Evolutionary conservation across 495 filamentous ascomycete genomes (phyloP), one percentile per base, ranked within the genome.

Genomic region (Diplogelasinospora grovesii): DNA sequence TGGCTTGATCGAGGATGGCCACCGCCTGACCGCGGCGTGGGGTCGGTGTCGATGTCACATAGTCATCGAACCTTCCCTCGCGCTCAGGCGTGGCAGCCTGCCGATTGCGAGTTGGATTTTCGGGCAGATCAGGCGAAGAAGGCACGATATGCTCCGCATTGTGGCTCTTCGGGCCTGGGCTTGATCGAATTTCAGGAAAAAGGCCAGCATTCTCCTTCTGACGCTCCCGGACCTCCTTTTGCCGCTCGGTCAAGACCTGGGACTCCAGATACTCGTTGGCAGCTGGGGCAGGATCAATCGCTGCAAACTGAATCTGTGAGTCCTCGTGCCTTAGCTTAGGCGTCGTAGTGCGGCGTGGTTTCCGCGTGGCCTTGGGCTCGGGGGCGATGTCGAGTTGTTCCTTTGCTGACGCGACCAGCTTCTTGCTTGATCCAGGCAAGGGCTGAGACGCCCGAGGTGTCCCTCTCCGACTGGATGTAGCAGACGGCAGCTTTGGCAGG

Each of bases 31-130:
- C 66, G 52, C 70, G 57, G 5, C 69, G 58, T 6, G 86, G 86
- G 0, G 87, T 93, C 1, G 88, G 88, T 7, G 88, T 92, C n/a
- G 85, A 93, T 3, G 76, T 77, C 28, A 90, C 67, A 49, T 77
- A 86, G 11, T 77, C 73, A 57, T 83, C 75, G 54, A 79, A 59
- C 10, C 35, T 43, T 3, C 39, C 36, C 5, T 55, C 58, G 5
- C 45, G 59, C 35, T 65, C 54, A 5, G 69, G 69, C 1, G 69
- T 73, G 0, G 60, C 29, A 8, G 53, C 66, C n/a, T 50, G 49
- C 3, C 49, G 42, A 13, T n/a, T 31, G 45, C 14, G 35, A 11
- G 6, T 27, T 31, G 5, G 30, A 16, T 23, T 13, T 18, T 26
- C 10, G n/a, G 37, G 40, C 15, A 41, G 36, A 1, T 36, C 8